Conservation (phyloP, 768 basidiomycete genomes). For the Termitomyces sp. region DNA sequence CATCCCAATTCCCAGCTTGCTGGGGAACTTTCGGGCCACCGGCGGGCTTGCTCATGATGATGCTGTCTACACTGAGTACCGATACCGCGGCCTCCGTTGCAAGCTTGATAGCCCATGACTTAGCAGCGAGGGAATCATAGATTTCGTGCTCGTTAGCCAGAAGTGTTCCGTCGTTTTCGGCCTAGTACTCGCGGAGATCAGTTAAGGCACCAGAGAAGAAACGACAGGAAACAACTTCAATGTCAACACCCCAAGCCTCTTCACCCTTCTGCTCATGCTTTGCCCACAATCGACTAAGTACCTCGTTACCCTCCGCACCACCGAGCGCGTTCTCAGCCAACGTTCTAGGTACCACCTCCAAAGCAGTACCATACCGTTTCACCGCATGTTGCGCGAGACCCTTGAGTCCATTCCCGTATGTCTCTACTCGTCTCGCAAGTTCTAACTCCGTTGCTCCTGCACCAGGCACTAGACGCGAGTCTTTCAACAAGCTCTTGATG, state of each 20-base stretch:
- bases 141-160: neutral
- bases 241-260: neutral
- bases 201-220: neutral
- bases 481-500: slow-evolving; percentile 58
- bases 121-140: slow-evolving; percentile 46
- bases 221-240: neutral
- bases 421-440: slow-evolving; percentile 79
- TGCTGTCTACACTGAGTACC: neutral
- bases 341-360: neutral
- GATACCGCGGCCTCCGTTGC: slow-evolving; percentile 91
- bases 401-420: slow-evolving; percentile 60
- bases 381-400: neutral
- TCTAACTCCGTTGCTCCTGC: slow-evolving; percentile 94
- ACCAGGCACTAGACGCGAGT: slow-evolving; percentile 85
- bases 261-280: neutral
- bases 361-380: neutral
- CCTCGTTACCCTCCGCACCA: neutral
- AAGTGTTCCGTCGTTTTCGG: neutral
- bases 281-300: neutral
- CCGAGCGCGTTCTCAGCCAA: neutral
- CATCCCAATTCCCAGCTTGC: neutral
- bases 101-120: slow-evolving; percentile 83
- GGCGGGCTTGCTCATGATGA: slow-evolving; percentile 46
- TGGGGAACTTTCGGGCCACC: slow-evolving; percentile 79
- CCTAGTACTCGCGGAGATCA: neutral